Conservation (phyloP, 2,329 filamentous ascomycete species). For the Cryphonectria carpinicola region DNA sequence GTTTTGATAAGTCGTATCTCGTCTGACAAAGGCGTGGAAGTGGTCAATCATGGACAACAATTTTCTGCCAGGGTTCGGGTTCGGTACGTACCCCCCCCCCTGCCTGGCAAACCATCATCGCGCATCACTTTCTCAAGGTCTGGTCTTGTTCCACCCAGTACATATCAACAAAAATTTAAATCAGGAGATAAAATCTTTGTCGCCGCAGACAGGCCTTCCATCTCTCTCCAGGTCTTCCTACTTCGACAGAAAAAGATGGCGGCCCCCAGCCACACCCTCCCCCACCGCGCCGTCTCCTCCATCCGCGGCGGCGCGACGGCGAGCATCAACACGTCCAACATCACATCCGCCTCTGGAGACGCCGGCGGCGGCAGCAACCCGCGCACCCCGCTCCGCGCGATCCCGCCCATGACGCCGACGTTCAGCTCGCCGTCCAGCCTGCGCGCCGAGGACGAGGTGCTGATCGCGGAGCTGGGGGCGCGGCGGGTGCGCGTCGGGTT, state of each 20-base stretch:
- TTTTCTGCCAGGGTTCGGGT: neutral
- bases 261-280: constrained; percentile 49
- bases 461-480: constrained; percentile 83
- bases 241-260: constrained; percentile 44
- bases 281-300: constrained; percentile 62
- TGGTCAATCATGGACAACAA: too few species aligned
- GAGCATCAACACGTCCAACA: constrained; percentile 22
- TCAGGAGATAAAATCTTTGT: neutral
- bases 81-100: neutral
- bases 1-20: too few species aligned
- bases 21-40: too few species aligned
- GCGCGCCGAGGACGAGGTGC: constrained; percentile 78
- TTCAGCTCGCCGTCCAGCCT: constrained; percentile 65
- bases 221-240: neutral
- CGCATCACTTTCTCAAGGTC: neutral
- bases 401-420: constrained; percentile 56
- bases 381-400: constrained; percentile 62
- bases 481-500: constrained; percentile 82
- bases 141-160: neutral
- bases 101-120: neutral
- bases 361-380: constrained; percentile 46
- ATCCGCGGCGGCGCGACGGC: constrained; percentile 49
- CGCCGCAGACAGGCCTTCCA: neutral
- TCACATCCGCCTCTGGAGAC: neutral
- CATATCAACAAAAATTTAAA: neutral